Evolutionary conservation across 805 yeast species (phyloP), one percentile per base, ranked within the genome.

Genomic region (Torulaspora quercuum): DNA sequence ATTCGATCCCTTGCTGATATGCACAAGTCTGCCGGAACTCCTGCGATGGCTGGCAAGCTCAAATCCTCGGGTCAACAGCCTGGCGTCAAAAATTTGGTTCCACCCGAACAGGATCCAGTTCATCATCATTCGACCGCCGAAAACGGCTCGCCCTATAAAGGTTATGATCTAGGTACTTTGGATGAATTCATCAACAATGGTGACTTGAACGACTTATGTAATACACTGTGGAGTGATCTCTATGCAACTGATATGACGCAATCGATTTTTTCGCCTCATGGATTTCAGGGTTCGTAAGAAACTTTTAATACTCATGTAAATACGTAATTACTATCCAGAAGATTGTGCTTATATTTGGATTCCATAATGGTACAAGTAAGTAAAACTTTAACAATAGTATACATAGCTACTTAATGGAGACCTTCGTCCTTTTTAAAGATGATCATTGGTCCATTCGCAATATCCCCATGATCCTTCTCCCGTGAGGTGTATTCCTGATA

Each of bases 401-500:
- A 31, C 34, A 31, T 8, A 10, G 10, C 22, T 31, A 14, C 20
- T 21, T 21, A 22, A 25, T 15, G 14, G 9, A 19, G 29, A 26
- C 20, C 9, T 7, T 7, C 4, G 29, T 26, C 29, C 17, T 7
- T 17, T 29, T 20, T 13, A 20, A 18, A 37, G 12, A 9, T 19
- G 23, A 11, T 19, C 17, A n/a, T 28, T 25, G 48, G 17, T 52
- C 57, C 27, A 49, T 29, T 39, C 63, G 65, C 29, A 76, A 53
- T 57, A 86, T 87, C 18, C 85, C 77, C 66, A 84, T 74, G 42
- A 90, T 88, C 55, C 97, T 76, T 58, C 95, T 75, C n/a, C 97
- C 97, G 60, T 90, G 95, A 3, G 97, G 97, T 11, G 97, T 89
- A 51, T 82, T 83, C 58, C 83, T 76, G 41, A 90, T 82, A 7